Base-by-base conservation (phyloP, 2,329 filamentous ascomycete species). In the Calonectria multiphialidica region DNA sequence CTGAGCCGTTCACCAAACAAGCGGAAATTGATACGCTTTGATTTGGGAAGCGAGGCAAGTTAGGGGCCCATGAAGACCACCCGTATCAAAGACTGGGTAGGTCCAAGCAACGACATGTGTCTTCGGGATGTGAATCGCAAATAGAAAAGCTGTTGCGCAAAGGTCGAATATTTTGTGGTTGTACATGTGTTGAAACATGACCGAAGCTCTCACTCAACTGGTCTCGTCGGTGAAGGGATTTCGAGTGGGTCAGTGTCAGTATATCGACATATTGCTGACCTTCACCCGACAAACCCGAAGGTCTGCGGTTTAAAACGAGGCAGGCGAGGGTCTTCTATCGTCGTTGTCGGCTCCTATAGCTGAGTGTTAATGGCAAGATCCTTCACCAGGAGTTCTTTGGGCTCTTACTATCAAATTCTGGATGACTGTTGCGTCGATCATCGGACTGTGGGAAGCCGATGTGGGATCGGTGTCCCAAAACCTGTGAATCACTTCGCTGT, bases 381-480 rank as follows among this genome's bases (percentile, higher is more conserved):
- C 61, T 62, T 75, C 53, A 73, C 72, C 53, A 59, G 68, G 68
- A 72, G 69, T 69, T 45, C 62, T 44, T 59, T 73, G 75, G 72
- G 75, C 71, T 72, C 77, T 78, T 72, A 78, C 77, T 78, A 66
- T 78, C 69, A 76, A 72, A 55, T 53, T 76, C 70, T 47, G 74
- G 71, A 53, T 75, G 66, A 67, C 74, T 76, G 55, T 68, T 50
- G 62, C 72, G 76, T 66, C 75, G 72, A 55, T 76, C 75, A 62
- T 40, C 67, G 53, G 68, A 49, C 23, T 71, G 55, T 57, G 71
- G 44, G 47, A 21, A 37, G 68, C 35, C 59, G 49, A 63, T 42
- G 55, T 68, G 74, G 65, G 65, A 53, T 66, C 63, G 45, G 40
- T 42, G 37, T 15, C 53, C 55, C 71, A 70, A 44, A 59, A 71